Conservation (phyloP, 768 basidiomycete species). For the Lepiota venenata region DNA sequence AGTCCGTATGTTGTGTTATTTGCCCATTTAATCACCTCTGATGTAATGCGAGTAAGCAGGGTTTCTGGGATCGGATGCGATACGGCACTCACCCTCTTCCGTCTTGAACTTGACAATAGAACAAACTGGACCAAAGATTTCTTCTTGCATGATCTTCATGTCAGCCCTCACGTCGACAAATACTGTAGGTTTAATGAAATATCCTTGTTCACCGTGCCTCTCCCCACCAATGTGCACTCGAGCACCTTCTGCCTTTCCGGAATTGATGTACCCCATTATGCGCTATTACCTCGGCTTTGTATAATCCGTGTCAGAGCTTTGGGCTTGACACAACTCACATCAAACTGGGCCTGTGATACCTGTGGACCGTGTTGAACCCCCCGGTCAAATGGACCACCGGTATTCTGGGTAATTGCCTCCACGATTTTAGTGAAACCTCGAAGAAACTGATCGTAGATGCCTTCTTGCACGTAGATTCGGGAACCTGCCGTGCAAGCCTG, state of each 20-base stretch:
- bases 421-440: slow-evolving; percentile 48
- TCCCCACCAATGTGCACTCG: slow-evolving; percentile 65
- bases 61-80: too few relatives aligned
- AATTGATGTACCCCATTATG: slow-evolving; percentile 75
- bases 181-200: slow-evolving; percentile 74
- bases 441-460: slow-evolving; percentile 79
- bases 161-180: slow-evolving; percentile 63
- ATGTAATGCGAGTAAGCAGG: background rate
- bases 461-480: slow-evolving; percentile 76
- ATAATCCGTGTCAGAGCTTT: background rate
- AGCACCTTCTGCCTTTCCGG: slow-evolving; percentile 72
- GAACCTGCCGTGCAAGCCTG: slow-evolving; percentile 85
- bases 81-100: slow-evolving; percentile 33
- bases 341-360: slow-evolving; percentile 64
- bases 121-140: slow-evolving; percentile 83
- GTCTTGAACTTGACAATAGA: slow-evolving; percentile 76
- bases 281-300: slow-evolving; percentile 38
- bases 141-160: slow-evolving; percentile 73
- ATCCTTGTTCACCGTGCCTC: slow-evolving; percentile 45
- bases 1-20: slow-evolving; percentile 82
- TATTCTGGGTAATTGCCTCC: slow-evolving; percentile 40
- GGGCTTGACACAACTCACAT: slow-evolving; percentile 35
- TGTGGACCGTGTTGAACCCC: slow-evolving; percentile 67
- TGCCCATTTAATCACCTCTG: slow-evolving; percentile 54
- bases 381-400: slow-evolving; percentile 61